Conservation (phyloP, 2,329 filamentous ascomycete species). For the Corniculantispora saksenae region DNA sequence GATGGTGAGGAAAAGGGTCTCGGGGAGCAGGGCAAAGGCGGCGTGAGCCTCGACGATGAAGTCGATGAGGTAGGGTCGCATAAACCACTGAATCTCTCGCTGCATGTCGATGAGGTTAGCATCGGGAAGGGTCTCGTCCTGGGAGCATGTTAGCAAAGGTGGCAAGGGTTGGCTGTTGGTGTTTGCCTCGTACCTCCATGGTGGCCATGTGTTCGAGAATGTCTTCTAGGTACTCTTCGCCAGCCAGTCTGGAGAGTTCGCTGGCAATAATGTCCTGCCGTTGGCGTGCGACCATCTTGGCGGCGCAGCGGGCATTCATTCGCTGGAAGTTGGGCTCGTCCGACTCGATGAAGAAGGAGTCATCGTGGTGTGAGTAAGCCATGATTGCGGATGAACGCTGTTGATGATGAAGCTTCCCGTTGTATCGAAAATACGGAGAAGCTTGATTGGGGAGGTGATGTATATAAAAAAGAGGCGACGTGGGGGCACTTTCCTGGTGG, state of each 20-base stretch:
- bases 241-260: constrained; percentile 81
- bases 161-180: neutral
- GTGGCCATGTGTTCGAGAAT: constrained; percentile 90
- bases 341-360: constrained; percentile 57
- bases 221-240: constrained; percentile 91
- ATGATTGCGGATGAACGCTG: constrained; percentile 35
- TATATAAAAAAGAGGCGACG: constrained; percentile 27
- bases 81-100: constrained; percentile 99
- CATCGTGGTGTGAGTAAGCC: constrained; percentile 48
- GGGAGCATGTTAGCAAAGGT: constrained; percentile 33
- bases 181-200: constrained; percentile 71
- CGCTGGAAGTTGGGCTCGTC: constrained; percentile 54
- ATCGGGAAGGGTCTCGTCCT: constrained; percentile 86
- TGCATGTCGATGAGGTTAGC: constrained; percentile 98
- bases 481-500: constrained; percentile 20
- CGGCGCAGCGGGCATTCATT: constrained; percentile 72
- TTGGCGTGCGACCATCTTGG: constrained; percentile 76
- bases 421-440: constrained; percentile 22
- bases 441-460: constrained; percentile 22
- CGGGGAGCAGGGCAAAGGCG: constrained; percentile 88
- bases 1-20: constrained; percentile 93
- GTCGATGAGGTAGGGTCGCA: constrained; percentile 96
- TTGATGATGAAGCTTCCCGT: neutral
- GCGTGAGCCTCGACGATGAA: constrained; percentile 97
- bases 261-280: constrained; percentile 86